Base-by-base conservation (phyloP, 352 stramenopile species). In the Lagenidium sp. region DNA sequence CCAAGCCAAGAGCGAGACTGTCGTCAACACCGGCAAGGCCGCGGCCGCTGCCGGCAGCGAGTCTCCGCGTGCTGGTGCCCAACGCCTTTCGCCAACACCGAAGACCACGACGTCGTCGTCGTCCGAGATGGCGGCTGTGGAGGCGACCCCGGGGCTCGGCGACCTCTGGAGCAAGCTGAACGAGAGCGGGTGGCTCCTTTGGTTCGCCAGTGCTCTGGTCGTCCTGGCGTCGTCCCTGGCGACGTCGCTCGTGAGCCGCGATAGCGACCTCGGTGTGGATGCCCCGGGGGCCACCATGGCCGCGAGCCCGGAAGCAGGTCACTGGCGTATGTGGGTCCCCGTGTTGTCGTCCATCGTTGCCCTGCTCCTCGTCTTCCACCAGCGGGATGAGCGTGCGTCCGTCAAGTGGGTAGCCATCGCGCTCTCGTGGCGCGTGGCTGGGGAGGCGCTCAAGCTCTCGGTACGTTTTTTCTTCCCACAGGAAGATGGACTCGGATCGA, bases 331-430 rank as follows among this genome's bases (percentile, higher is more conserved):
- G 32, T 84, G 68, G 73, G 46, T 89, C 30, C 62, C 73, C 31
- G 78, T 84, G 46, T 58, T 89, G 20, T 82, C 65, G 21, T 73
- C 73, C 25, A 41, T 82, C 13, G 54, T 86, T 10, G 66, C 77
- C 31, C 47, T 89, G 41, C 57, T 89, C 37, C 55, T 85, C 13
- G 82, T 86, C 41, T 81, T 90, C 50, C 58, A 86, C 58, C 78
- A 86, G 53, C 71, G 72, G 23, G 74, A 90, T 57, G 60, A 60
- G 21, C 78, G 77, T n/a, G 32, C 58, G 39, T 82, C 70, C 18
- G 73, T 66, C 18, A 90, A 84, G 60, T 93, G 80, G 80, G 65
- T 90, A 32, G 80, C 80, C 7, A 85, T 86, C 53, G 69, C 70
- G 30, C 60, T 93, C n/a, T 57, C 70, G 7, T 93, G 80, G 80